Conservation (phyloP, 768 basidiomycete species). For the Mycena floridula region DNA sequence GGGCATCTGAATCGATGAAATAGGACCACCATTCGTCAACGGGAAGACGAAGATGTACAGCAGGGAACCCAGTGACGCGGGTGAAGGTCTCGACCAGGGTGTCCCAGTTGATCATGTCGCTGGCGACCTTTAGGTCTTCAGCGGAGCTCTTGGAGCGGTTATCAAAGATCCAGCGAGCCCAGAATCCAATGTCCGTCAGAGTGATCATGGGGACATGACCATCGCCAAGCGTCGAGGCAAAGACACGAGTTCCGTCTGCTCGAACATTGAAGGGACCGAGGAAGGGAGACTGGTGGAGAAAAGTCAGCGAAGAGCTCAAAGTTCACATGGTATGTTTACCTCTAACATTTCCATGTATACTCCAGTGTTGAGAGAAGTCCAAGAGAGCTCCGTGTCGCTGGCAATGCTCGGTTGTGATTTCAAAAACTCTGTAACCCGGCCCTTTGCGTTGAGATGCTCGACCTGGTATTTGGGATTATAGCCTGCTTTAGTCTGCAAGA, state of each 20-base stretch:
- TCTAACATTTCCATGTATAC: slow-evolving; percentile 38
- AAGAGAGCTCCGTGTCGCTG: slow-evolving; percentile 24
- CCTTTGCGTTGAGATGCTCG: slow-evolving; percentile 37
- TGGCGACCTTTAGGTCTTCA: slow-evolving; percentile 29
- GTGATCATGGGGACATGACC: slow-evolving; percentile 34
- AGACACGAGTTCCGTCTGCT: slow-evolving; percentile 33
- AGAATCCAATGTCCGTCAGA: slow-evolving; percentile 33
- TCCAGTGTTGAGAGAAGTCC: slow-evolving; percentile 30
- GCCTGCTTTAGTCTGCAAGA: no score
- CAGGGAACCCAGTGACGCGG: slow-evolving; percentile 28
- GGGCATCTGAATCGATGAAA: slow-evolving; percentile 20
- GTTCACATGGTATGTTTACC: not conserved
- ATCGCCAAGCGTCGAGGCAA: slow-evolving; percentile 28
- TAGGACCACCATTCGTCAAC: slow-evolving; percentile 27
- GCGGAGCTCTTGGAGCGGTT: slow-evolving; percentile 27
- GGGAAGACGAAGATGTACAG: slow-evolving; percentile 23
- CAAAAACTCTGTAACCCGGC: slow-evolving; percentile 32
- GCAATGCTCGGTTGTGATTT: slow-evolving; percentile 26
- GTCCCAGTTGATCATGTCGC: slow-evolving; percentile 30
- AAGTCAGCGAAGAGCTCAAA: not conserved
- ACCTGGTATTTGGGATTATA: slow-evolving; percentile 29
- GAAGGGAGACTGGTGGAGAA: slow-evolving; percentile 13
- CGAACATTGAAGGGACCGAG: slow-evolving; percentile 29
- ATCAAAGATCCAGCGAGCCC: slow-evolving; percentile 32
- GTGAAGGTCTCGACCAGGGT: slow-evolving; percentile 30